Evolutionary conservation across 1,284 basidiomycete species (phyloP).

Genomic region (Ustilago esculenta): DNA sequence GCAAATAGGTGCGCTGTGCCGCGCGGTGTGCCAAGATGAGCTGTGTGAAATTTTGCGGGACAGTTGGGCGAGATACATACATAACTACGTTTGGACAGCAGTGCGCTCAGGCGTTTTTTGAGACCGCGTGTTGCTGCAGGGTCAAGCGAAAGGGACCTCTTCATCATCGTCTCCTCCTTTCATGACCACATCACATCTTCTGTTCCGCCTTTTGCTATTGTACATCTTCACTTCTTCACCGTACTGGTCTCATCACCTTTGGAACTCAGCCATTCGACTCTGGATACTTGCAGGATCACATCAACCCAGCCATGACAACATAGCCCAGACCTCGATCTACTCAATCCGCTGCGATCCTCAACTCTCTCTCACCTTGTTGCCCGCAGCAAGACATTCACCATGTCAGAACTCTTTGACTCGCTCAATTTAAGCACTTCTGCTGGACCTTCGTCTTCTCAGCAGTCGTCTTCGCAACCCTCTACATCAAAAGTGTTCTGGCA

Average conservation of each 20-base stretch:
- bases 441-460: conserved; percentile 39
- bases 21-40: background rate
- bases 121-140: conserved; percentile 5
- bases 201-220: background rate
- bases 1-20: background rate
- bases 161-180: background rate
- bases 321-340: conserved; percentile 2
- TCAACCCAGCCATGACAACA: conserved; percentile 16
- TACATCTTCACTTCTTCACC: background rate
- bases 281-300: background rate
- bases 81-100: background rate
- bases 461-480: conserved; percentile 42
- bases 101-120: conserved; percentile 10
- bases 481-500: conserved; percentile 50
- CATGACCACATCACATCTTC: conserved; percentile 1
- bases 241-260: background rate
- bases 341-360: background rate
- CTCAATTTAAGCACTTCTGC: conserved; percentile 38
- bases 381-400: no score
- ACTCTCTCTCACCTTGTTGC: background rate
- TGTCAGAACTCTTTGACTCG: conserved; percentile 53
- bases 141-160: background rate
- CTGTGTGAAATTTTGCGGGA: background rate
- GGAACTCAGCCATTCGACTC: background rate
- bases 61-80: conserved; percentile 5